Evolutionary conservation across 2,329 filamentous ascomycete genomes (phyloP).

Genomic region (Rhinocladiella mackenziei): DNA sequence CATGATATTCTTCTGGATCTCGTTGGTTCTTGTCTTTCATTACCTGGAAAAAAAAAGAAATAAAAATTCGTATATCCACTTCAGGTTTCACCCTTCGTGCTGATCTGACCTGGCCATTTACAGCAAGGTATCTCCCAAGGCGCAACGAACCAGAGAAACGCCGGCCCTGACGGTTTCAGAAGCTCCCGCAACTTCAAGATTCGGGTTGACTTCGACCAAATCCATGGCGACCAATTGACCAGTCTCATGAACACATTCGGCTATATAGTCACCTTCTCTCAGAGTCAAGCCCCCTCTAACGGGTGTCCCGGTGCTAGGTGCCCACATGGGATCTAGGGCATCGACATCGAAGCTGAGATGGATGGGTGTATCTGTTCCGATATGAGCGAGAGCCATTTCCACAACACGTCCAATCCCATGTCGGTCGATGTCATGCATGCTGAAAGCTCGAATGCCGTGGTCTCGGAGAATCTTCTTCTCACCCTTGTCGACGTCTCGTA

Average conservation of each 20-base stretch:
- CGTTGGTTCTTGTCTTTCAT: too few relatives aligned
- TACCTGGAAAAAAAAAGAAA: neutral
- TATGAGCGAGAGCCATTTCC: slow-evolving; percentile 97
- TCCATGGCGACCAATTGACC: slow-evolving; percentile 76
- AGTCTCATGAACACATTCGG: slow-evolving; percentile 77
- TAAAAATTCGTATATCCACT: slow-evolving; percentile 5
- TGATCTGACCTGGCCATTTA: slow-evolving; percentile 41
- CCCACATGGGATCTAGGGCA: slow-evolving; percentile 92
- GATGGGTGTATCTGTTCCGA: slow-evolving; percentile 90
- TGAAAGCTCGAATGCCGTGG: slow-evolving; percentile 89
- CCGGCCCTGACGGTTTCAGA: slow-evolving; percentile 85
- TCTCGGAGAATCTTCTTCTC: slow-evolving; percentile 92
- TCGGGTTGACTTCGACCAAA: slow-evolving; percentile 77
- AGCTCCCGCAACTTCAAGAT: slow-evolving; percentile 65
- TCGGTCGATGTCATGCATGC: slow-evolving; percentile 97
- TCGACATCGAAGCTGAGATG: slow-evolving; percentile 97
- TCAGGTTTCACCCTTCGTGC: slow-evolving; percentile 2
- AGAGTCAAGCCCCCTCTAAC: slow-evolving; percentile 90
- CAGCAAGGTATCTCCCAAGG: slow-evolving; percentile 83
- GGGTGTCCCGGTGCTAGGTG: slow-evolving; percentile 90
- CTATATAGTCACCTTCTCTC: slow-evolving; percentile 95
- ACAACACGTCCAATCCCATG: slow-evolving; percentile 93
- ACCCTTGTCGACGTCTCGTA: slow-evolving; percentile 85
- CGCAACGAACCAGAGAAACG: slow-evolving; percentile 85
- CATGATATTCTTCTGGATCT: too few relatives aligned